phyloP scores from a whole-genome alignment of 2,329 filamentous ascomycete species.

The Drechslera avenae region DNA sequence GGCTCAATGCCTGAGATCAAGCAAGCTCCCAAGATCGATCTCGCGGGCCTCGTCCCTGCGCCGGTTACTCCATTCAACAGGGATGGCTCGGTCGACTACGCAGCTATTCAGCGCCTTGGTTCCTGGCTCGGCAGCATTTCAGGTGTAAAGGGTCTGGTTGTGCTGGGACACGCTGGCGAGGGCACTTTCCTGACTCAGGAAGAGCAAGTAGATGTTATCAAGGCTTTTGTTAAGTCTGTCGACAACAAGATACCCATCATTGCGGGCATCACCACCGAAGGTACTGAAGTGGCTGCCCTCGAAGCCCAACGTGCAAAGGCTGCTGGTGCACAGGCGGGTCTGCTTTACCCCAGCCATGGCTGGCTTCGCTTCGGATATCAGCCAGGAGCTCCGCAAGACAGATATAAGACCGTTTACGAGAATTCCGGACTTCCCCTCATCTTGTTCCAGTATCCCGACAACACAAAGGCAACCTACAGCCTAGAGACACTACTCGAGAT shows the following conservation, averaged over 20 bases:
- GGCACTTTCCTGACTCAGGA: conserved; percentile 59
- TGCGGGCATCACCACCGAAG: conserved; percentile 60
- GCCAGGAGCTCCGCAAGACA: conserved; percentile 57
- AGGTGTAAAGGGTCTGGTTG: conserved; percentile 59
- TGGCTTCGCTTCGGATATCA: conserved; percentile 63
- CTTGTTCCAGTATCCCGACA: conserved; percentile 61
- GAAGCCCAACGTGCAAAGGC: conserved; percentile 59
- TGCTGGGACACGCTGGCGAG: conserved; percentile 61
- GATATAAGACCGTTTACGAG: conserved; percentile 59
- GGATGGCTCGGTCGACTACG: conserved; percentile 57
- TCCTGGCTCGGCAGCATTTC: conserved; percentile 59
- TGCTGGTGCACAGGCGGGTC: conserved; percentile 57
- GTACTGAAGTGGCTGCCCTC: conserved; percentile 58
- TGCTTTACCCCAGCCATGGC: conserved; percentile 60
- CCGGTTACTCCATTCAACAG: conserved; percentile 59
- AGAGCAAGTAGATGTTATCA: conserved; percentile 58
- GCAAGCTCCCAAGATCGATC: conserved; percentile 47
- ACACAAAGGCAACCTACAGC: conserved; percentile 59
- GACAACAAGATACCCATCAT: conserved; percentile 59
- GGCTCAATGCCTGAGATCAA: conserved; percentile 33
- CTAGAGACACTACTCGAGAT: conserved; percentile 61
- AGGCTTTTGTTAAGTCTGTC: conserved; percentile 59
- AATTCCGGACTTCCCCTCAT: conserved; percentile 57
- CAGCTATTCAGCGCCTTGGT: conserved; percentile 59
- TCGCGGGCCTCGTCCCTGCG: conserved; percentile 57